Percentiles rank a stretch among this genome's conserved stretches.
These are phyloP conservation scores for Penicillium malachiteum DNA, from an alignment of 495 filamentous ascomycete species.

Conservation along the genomic window DNA sequence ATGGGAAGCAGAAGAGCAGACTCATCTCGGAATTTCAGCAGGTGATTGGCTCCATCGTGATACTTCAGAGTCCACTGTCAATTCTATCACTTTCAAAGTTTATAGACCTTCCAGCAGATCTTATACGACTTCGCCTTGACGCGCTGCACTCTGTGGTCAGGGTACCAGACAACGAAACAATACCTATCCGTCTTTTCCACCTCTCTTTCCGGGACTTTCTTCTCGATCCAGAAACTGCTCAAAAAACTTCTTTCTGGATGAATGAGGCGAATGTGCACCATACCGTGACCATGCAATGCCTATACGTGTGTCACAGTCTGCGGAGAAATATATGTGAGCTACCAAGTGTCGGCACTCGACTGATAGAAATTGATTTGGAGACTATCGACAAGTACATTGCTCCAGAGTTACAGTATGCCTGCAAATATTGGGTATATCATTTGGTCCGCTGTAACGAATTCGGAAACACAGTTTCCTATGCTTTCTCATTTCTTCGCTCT, in stretches of 20 bases:
- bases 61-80: conserved; percentile 14
- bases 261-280: conserved; percentile 1
- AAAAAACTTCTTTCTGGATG: conserved; percentile 16
- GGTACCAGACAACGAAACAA: background rate
- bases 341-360: conserved; percentile 18
- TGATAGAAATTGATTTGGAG: conserved; percentile 17
- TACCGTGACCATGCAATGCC: conserved; percentile 15
- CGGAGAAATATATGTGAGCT: conserved; percentile 37
- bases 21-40: background rate
- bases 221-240: background rate
- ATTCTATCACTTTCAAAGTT: conserved; percentile 6
- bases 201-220: conserved; percentile 9
- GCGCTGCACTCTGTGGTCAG: background rate
- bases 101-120: background rate
- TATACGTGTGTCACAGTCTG: conserved; percentile 29
- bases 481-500: conserved; percentile 32
- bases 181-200: conserved; percentile 6
- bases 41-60: conserved; percentile 5
- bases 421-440: conserved; percentile 27
- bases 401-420: conserved; percentile 35
- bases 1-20: background rate
- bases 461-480: conserved; percentile 21
- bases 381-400: conserved; percentile 22
- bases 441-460: conserved; percentile 23
- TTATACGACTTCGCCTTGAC: background rate